Conservation (phyloP, 2,329 filamentous ascomycete species). For the Diaporthe batatas region DNA sequence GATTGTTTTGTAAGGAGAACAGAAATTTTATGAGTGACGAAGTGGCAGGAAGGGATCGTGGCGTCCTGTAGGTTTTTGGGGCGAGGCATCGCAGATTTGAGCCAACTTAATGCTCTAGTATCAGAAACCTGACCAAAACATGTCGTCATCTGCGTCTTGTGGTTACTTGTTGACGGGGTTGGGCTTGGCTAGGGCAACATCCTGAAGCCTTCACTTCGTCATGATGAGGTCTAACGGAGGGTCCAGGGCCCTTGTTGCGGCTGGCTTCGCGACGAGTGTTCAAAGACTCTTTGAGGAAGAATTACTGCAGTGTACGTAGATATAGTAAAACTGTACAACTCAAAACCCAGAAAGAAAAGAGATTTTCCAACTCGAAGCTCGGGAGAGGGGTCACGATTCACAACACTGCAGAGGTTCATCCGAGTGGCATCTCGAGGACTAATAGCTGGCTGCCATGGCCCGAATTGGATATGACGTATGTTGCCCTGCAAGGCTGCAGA, state of each 20-base stretch:
- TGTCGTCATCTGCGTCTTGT: slow-evolving; percentile 29
- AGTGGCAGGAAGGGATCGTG: not conserved
- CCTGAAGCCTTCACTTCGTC: slow-evolving; percentile 30
- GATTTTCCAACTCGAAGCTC: not conserved
- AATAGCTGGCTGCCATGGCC: not conserved
- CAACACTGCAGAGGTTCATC: not conserved
- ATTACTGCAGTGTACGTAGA: no score
- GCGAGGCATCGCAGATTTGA: not conserved
- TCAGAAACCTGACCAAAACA: not conserved
- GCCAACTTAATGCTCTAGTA: not conserved
- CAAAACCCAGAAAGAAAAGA: not conserved
- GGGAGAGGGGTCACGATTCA: not conserved
- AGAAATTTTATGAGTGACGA: slow-evolving; percentile 27
- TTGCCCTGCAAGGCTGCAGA: not conserved
- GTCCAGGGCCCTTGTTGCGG: not conserved
- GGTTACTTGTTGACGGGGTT: slow-evolving; percentile 1
- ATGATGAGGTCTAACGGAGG: not conserved
- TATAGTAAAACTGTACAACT: no score
- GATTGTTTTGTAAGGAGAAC: not conserved
- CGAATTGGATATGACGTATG: slow-evolving; percentile 21
- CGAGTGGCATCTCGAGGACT: not conserved
- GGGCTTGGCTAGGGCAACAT: not conserved
- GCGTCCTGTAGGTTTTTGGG: not conserved
- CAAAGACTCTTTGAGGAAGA: not conserved
- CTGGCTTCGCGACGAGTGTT: not conserved